Evolutionary conservation across 2,329 filamentous ascomycete species (phyloP).

Genomic region (Claviceps sp.): DNA sequence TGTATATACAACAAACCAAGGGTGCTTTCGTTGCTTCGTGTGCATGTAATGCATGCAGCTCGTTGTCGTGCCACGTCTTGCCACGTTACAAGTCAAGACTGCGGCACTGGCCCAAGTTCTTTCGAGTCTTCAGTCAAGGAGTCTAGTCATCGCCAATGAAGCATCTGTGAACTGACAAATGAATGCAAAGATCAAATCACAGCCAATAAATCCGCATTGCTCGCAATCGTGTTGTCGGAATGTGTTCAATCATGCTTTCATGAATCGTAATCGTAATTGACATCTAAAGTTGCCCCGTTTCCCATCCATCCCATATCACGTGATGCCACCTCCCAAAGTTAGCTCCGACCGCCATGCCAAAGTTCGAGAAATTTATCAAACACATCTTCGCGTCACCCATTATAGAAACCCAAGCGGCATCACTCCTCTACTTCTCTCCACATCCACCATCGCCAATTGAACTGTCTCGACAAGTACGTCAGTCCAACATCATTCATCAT

Average conservation of each 20-base stretch:
- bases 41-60: neutral
- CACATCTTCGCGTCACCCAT: slow-evolving; percentile 8
- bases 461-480: neutral
- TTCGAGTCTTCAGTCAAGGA: no score
- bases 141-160: no score
- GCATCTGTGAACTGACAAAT: no score
- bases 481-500: slow-evolving; percentile 31
- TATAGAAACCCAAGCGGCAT: neutral
- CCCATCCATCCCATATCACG: slow-evolving; percentile 5
- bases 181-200: no score
- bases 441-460: slow-evolving; percentile 6
- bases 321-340: slow-evolving; percentile 3
- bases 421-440: neutral
- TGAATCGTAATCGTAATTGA: slow-evolving; percentile 2
- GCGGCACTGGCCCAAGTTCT: neutral
- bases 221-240: no score
- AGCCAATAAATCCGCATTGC: no score
- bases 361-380: slow-evolving; percentile 34
- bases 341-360: slow-evolving; percentile 18
- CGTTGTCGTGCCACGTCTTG: neutral
- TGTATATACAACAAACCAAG: neutral
- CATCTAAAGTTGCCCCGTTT: neutral
- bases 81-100: neutral
- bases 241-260: neutral
- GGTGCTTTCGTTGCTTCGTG: neutral